Conservation (phyloP, 768 basidiomycete species). For the Harrya chromipes region DNA sequence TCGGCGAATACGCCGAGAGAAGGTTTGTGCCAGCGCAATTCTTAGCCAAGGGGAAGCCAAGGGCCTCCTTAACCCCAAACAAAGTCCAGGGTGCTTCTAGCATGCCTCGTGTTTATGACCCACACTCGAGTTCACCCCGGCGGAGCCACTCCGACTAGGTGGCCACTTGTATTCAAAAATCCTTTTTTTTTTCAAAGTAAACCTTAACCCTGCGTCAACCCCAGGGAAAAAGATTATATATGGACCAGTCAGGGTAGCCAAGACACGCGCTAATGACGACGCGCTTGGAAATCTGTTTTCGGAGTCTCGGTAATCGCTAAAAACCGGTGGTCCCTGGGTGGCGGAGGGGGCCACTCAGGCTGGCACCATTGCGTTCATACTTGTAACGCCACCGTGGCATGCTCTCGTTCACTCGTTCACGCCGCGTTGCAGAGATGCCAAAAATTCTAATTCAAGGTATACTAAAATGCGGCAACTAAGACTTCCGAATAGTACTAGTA, state of each 20-base stretch:
- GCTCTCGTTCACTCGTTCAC: conserved; percentile 3
- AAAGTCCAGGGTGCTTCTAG: conserved; percentile 25
- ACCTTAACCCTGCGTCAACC: conserved; percentile 18
- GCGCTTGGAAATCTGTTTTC: conserved; percentile 5
- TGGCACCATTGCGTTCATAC: too few relatives aligned
- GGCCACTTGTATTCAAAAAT: conserved; percentile 2
- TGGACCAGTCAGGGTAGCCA: conserved; percentile 10
- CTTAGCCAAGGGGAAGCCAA: not conserved
- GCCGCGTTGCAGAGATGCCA: conserved; percentile 18
- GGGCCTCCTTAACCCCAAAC: conserved; percentile 23
- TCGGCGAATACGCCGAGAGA: too few relatives aligned
- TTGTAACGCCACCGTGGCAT: too few relatives aligned
- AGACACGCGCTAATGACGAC: conserved; percentile 13
- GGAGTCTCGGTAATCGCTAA: conserved; percentile 18
- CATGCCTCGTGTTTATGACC: conserved; percentile 26
- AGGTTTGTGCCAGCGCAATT: too few relatives aligned
- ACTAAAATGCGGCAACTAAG: conserved; percentile 31
- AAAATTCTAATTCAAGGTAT: conserved; percentile 37
- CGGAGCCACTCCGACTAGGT: too few relatives aligned
- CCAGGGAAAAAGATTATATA: conserved; percentile 11
- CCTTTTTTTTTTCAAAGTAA: conserved; percentile 13
- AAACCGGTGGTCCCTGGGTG: conserved; percentile 22
- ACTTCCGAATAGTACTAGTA: conserved; percentile 31
- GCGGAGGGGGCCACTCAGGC: conserved; percentile 14
- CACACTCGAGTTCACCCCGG: not conserved